Conservation (phyloP, 176 grass and related monocot species). For the Stipa capillata region DNA sequence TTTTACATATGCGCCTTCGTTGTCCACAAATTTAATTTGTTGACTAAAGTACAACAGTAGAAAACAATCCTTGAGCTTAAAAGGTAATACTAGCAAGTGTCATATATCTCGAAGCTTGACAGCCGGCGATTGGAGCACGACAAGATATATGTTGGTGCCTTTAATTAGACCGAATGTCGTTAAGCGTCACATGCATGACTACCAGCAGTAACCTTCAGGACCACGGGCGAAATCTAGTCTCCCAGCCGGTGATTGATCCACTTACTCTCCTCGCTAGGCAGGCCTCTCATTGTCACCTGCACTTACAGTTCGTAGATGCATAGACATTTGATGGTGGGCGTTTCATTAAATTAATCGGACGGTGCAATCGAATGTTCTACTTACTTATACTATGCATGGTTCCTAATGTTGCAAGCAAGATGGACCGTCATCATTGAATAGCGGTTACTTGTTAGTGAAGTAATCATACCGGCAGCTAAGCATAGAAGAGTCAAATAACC, state of each 20-base stretch:
- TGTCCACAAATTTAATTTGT: not conserved
- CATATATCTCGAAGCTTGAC: not conserved
- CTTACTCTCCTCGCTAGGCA: not conserved
- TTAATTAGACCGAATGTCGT: not conserved
- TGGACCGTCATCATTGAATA: slow-evolving; percentile 3
- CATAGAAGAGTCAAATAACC: not conserved
- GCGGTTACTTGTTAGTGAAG: not conserved
- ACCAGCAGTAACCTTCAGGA: not conserved
- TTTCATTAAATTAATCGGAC: too few species aligned
- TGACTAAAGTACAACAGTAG: too few species aligned
- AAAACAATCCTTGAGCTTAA: too few species aligned
- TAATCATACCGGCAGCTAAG: not conserved
- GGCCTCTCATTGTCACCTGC: not conserved
- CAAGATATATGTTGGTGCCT: not conserved
- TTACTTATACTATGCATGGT: not conserved
- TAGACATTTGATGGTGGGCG: too few species aligned
- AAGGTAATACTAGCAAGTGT: too few species aligned
- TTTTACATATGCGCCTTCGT: not conserved
- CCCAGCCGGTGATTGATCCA: not conserved
- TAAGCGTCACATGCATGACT: not conserved
- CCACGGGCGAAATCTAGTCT: not conserved
- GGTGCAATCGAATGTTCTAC: too few species aligned
- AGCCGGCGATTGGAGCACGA: not conserved
- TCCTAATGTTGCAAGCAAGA: slow-evolving; percentile 3
- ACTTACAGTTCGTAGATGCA: not conserved